Percentiles rank a stretch among this genome's conserved stretches.
These are phyloP conservation scores for Yamadazyma sp. DNA, from an alignment of 1,139 yeast species.

Conservation along the genomic window DNA sequence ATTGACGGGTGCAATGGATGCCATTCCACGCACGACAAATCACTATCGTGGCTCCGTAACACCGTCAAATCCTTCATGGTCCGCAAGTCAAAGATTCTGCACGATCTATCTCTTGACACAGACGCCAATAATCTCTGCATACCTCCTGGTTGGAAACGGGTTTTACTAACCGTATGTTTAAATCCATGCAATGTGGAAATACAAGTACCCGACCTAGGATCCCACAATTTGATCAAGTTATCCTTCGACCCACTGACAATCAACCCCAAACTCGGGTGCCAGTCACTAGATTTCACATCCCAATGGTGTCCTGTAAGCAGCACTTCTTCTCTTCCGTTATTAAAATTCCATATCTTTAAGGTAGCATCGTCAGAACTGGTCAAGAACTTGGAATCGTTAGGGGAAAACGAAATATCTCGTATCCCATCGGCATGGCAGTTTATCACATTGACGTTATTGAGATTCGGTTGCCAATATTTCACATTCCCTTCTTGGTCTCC, in stretches of 20 bases:
- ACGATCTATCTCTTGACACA: slow-evolving; percentile 84
- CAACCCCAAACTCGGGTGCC: slow-evolving; percentile 90
- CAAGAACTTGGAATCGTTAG: slow-evolving; percentile 85
- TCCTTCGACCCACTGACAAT: slow-evolving; percentile 91
- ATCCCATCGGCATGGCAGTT: slow-evolving; percentile 80
- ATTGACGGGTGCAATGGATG: slow-evolving; percentile 84
- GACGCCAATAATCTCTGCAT: slow-evolving; percentile 74
- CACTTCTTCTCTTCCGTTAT: slow-evolving; percentile 83
- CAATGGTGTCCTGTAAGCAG: slow-evolving; percentile 90
- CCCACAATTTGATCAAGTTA: slow-evolving; percentile 92
- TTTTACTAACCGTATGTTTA: slow-evolving; percentile 86
- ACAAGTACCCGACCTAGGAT: slow-evolving; percentile 77
- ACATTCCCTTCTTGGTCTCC: slow-evolving; percentile 92
- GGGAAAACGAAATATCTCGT: slow-evolving; percentile 85
- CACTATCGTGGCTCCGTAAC: slow-evolving; percentile 79
- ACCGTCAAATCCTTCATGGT: slow-evolving; percentile 76
- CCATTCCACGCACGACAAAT: slow-evolving; percentile 86
- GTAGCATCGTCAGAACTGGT: slow-evolving; percentile 92
- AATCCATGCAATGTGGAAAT: slow-evolving; percentile 85
- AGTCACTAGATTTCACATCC: slow-evolving; percentile 97
- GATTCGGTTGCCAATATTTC: slow-evolving; percentile 97
- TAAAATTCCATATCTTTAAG: slow-evolving; percentile 91
- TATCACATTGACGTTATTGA: slow-evolving; percentile 88
- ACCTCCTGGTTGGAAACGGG: slow-evolving; percentile 77
- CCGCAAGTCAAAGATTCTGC: slow-evolving; percentile 82